These are phyloP conservation scores for Hibiscus tridactylites DNA, from an alignment of 345 rosid genomes.

Conservation along the genomic window DNA sequence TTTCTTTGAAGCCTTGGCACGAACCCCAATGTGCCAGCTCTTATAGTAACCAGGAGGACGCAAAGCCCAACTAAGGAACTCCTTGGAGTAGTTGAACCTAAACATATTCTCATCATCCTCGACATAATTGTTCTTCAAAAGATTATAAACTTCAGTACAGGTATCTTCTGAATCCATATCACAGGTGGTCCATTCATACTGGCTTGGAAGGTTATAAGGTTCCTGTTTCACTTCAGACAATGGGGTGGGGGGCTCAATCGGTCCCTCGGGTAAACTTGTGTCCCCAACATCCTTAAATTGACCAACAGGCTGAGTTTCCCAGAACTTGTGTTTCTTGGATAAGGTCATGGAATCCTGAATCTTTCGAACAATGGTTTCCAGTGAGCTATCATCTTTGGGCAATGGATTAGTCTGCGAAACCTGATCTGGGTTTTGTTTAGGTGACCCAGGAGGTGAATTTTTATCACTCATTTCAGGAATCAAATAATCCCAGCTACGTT, in stretches of 20 bases:
- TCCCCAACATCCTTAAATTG: constrained; percentile 73
- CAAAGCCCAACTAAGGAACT: constrained; percentile 84
- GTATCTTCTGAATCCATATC: constrained; percentile 71
- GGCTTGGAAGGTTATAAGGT: constrained; percentile 76
- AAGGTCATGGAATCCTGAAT: constrained; percentile 55
- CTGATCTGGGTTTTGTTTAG: constrained; percentile 42
- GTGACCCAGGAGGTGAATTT: constrained; percentile 41
- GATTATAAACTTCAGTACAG: constrained; percentile 67
- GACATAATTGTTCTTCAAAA: constrained; percentile 75
- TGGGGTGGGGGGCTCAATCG: constrained; percentile 53
- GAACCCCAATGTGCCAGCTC: constrained; percentile 94
- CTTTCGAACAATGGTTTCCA: constrained; percentile 52
- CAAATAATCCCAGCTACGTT: neutral
- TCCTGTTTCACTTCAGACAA: constrained; percentile 80
- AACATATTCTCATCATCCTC: constrained; percentile 97
- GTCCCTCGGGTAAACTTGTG: constrained; percentile 67
- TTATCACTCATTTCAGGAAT: constrained; percentile 45
- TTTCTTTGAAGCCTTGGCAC: constrained; percentile 66
- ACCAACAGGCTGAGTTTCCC: constrained; percentile 95
- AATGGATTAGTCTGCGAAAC: constrained; percentile 26
- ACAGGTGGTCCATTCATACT: constrained; percentile 82
- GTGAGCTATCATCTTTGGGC: constrained; percentile 39
- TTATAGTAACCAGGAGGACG: constrained; percentile 76
- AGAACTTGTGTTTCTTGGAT: constrained; percentile 62
- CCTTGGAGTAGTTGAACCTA: constrained; percentile 90